A percentile compares a stretch with the other conserved stretches of the same genome.
Conservation (phyloP, 2,329 filamentous ascomycete species). For the Alternaria ethzedia region DNA sequence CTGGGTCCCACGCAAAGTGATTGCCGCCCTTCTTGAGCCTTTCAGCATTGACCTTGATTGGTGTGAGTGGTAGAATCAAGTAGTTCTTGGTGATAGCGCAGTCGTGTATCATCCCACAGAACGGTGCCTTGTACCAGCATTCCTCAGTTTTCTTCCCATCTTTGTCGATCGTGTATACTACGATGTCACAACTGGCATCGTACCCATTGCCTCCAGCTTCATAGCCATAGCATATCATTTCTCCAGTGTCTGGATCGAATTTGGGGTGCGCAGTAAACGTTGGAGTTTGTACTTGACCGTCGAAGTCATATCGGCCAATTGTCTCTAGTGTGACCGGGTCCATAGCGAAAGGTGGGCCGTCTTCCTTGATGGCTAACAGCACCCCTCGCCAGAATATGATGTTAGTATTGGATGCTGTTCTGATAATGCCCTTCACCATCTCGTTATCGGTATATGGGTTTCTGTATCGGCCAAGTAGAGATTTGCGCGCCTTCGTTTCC, state of each 20-base stretch:
- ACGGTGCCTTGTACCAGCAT: constrained; percentile 51
- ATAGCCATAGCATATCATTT: constrained; percentile 53
- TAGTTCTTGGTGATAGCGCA: constrained; percentile 50
- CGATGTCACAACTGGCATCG: constrained; percentile 47
- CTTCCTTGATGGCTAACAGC: constrained; percentile 61
- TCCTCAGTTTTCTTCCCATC: constrained; percentile 49
- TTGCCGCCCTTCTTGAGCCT: constrained; percentile 49
- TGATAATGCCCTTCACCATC: constrained; percentile 61
- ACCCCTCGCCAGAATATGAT: constrained; percentile 64
- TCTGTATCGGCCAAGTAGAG: constrained; percentile 62
- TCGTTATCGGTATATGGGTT: constrained; percentile 65
- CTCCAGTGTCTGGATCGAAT: constrained; percentile 51
- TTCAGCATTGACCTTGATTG: constrained; percentile 46
- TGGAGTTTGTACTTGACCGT: constrained; percentile 47
- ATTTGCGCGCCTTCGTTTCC: constrained; percentile 47
- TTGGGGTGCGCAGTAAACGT: constrained; percentile 56
- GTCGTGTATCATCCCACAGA: constrained; percentile 50
- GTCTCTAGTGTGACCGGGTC: constrained; percentile 52
- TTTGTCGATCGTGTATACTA: constrained; percentile 49
- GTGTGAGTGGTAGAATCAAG: constrained; percentile 47
- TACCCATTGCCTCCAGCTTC: constrained; percentile 49
- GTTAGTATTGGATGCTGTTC: constrained; percentile 66
- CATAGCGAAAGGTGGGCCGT: constrained; percentile 49
- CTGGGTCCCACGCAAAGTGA: constrained; percentile 52
- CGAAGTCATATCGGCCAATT: constrained; percentile 49